Percentiles rank a stretch among this genome's conserved stretches.
phyloP scores from a whole-genome alignment of 768 basidiomycete genomes.

The Dioszegia crocea region DNA sequence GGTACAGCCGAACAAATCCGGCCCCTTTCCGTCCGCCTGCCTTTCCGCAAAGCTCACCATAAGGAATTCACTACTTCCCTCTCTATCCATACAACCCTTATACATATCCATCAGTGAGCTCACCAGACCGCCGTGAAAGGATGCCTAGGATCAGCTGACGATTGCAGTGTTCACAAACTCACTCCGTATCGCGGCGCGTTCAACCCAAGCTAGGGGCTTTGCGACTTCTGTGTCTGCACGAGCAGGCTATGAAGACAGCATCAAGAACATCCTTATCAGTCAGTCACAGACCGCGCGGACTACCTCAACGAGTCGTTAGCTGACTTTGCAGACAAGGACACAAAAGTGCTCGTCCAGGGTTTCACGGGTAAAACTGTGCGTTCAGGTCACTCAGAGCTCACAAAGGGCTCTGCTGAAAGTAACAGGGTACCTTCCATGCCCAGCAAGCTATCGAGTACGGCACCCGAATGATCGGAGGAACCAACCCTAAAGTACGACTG shows the following conservation, averaged over 20 bases:
- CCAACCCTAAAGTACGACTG: slow-evolving; percentile 57
- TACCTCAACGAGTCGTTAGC: background rate
- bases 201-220: slow-evolving; percentile 60
- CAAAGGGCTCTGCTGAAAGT: background rate
- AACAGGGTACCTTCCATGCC: slow-evolving; percentile 89
- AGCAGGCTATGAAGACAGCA: slow-evolving; percentile 78
- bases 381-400: background rate
- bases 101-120: background rate
- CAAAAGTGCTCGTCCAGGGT: slow-evolving; percentile 81
- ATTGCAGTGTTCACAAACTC: slow-evolving; percentile 22
- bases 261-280: slow-evolving; percentile 80
- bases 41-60: background rate
- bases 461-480: slow-evolving; percentile 96
- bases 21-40: background rate
- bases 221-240: slow-evolving; percentile 65
- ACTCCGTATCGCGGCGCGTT: slow-evolving; percentile 32
- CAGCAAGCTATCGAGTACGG: slow-evolving; percentile 90
- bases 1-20: slow-evolving; percentile 6
- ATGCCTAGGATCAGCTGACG: background rate
- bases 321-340: slow-evolving; percentile 63
- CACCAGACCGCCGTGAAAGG: background rate
- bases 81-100: background rate
- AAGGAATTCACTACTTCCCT: background rate
- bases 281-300: slow-evolving; percentile 8
- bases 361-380: slow-evolving; percentile 88